Percentiles rank a stretch among this genome's conserved stretches.
phyloP scores from a whole-genome alignment of 2,329 filamentous ascomycete genomes.

The Elsinoe perseae region DNA sequence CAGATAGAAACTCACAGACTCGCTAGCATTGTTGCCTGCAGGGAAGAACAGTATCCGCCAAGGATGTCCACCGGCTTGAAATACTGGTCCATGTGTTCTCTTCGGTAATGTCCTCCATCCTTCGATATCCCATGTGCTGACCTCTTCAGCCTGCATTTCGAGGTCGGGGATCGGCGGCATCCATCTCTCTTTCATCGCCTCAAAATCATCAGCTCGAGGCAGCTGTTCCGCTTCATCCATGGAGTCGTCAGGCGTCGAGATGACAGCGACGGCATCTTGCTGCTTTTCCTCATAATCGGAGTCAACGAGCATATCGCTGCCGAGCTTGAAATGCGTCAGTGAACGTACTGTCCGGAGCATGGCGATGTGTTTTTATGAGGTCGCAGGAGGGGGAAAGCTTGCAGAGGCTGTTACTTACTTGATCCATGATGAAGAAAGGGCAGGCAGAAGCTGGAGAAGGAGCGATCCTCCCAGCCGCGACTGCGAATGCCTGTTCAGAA shows the following conservation, averaged over 20 bases:
- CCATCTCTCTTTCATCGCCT: slow-evolving; percentile 76
- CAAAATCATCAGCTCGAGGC: slow-evolving; percentile 54
- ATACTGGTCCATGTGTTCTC: slow-evolving; percentile 80
- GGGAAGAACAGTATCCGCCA: slow-evolving; percentile 97
- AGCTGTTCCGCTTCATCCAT: slow-evolving; percentile 43
- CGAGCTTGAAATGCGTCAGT: slow-evolving; percentile 39
- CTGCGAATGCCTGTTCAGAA: background rate
- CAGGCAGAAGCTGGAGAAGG: slow-evolving; percentile 14
- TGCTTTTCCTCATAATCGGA: slow-evolving; percentile 55
- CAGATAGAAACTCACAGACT: slow-evolving; percentile 89
- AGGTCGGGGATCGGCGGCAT: slow-evolving; percentile 72
- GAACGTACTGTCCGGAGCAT: background rate
- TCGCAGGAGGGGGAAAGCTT: background rate
- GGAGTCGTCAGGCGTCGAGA: slow-evolving; percentile 52
- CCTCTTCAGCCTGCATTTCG: slow-evolving; percentile 65
- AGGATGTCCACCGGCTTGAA: slow-evolving; percentile 77
- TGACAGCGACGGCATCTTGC: slow-evolving; percentile 48
- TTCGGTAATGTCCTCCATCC: slow-evolving; percentile 69
- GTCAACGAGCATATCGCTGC: slow-evolving; percentile 57
- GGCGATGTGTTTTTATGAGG: background rate
- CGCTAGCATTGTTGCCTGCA: slow-evolving; percentile 78
- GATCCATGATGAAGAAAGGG: slow-evolving; percentile 12
- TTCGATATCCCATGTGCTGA: slow-evolving; percentile 80
- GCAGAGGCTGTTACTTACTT: background rate
- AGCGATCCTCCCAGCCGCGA: slow-evolving; percentile 9